Evolutionary conservation across 2,329 filamentous ascomycete species (phyloP).

Genomic region (Aspergillus glaucus): DNA sequence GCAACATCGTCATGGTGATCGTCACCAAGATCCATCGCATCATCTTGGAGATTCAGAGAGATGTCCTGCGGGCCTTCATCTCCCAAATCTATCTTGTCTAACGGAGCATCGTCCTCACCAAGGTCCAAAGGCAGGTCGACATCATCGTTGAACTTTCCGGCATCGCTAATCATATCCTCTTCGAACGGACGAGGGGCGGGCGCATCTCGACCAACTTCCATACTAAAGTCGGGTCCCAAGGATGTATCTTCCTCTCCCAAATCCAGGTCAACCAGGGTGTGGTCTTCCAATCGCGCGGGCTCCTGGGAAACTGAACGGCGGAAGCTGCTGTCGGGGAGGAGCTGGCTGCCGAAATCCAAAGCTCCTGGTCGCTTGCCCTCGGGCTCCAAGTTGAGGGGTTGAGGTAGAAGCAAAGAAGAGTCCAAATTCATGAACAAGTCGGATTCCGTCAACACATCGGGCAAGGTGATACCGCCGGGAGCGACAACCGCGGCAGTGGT

Average conservation of each 20-base stretch:
- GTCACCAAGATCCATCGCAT: slow-evolving; percentile 45
- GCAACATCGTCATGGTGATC: slow-evolving; percentile 51
- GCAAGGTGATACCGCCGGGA: slow-evolving; percentile 78
- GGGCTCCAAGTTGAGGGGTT: slow-evolving; percentile 50
- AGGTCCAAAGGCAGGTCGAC: slow-evolving; percentile 46
- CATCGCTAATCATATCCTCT: slow-evolving; percentile 49
- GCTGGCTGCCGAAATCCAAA: slow-evolving; percentile 65
- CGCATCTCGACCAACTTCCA: slow-evolving; percentile 88
- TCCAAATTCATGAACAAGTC: slow-evolving; percentile 82
- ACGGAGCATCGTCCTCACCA: slow-evolving; percentile 41
- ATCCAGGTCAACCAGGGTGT: slow-evolving; percentile 68
- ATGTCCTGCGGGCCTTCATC: slow-evolving; percentile 44
- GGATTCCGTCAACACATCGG: slow-evolving; percentile 87
- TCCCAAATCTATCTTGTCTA: slow-evolving; percentile 31
- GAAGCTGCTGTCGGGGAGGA: slow-evolving; percentile 61
- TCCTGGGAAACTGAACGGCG: slow-evolving; percentile 45
- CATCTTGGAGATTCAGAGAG: slow-evolving; percentile 52
- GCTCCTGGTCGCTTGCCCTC: slow-evolving; percentile 30
- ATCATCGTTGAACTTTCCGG: slow-evolving; percentile 56
- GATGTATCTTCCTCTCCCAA: slow-evolving; percentile 60
- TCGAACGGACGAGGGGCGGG: slow-evolving; percentile 59
- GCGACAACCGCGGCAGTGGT: slow-evolving; percentile 68
- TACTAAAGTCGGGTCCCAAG: slow-evolving; percentile 59
- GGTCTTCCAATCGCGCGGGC: slow-evolving; percentile 54
- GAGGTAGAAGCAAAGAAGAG: slow-evolving; percentile 73